Conservation (phyloP, 2,329 filamentous ascomycete species). For the Nemania bipapillata region DNA sequence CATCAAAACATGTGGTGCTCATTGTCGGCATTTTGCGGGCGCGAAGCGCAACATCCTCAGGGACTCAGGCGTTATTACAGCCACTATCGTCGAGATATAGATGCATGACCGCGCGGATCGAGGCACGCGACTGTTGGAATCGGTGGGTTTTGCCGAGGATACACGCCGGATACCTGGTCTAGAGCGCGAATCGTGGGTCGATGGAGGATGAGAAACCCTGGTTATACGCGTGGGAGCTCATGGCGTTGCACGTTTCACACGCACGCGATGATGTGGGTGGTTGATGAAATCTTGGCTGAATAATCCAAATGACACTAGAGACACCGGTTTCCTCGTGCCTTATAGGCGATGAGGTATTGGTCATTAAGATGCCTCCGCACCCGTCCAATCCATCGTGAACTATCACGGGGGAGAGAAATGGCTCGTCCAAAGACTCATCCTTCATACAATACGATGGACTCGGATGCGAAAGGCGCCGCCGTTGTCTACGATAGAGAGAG, state of each 20-base stretch:
- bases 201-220: neutral
- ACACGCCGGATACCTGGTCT: neutral
- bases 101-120: neutral
- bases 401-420: neutral
- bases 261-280: constrained; percentile 15
- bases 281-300: constrained; percentile 19
- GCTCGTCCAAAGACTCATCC: neutral
- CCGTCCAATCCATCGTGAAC: neutral
- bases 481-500: neutral
- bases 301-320: constrained; percentile 7
- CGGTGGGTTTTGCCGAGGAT: neutral
- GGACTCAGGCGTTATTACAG: neutral
- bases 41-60: neutral
- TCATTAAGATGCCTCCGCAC: neutral
- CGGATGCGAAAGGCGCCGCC: constrained; percentile 13
- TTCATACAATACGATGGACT: constrained; percentile 29
- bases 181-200: constrained; percentile 5
- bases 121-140: neutral
- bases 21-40: neutral
- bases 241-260: neutral
- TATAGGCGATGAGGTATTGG: neutral
- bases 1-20: constrained; percentile 15
- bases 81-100: neutral
- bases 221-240: neutral
- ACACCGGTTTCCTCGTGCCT: neutral